Evolutionary conservation across 2,329 filamentous ascomycete species (phyloP), one percentile per base, ranked within the genome.

Genomic region (Hyphodiscus sp.): DNA sequence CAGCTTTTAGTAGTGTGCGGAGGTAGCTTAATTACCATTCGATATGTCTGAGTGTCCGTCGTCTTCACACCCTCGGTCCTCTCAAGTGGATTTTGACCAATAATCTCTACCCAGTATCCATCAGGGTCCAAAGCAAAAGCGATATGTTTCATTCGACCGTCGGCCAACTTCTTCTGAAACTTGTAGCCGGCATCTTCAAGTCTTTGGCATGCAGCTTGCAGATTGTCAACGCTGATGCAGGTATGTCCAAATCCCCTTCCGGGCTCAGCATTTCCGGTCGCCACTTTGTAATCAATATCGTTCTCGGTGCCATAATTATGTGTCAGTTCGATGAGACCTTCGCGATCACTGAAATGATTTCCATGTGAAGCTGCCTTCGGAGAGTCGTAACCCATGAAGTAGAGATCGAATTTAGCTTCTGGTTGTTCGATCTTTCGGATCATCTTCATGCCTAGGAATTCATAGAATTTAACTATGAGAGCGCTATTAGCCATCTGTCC

Each of bases 151-250:
- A 95, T 95, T 53, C 86, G 80, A 2, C 94, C 94, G 61, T 97
- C 92, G 0, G 83, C 83, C 53, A 97, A 76, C 73, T 89, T 95
- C 82, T 97, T 97, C 78, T 97, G 90, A 73, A 97, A 99, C 58
- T 80, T 81, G 74, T 96, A 96, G 0, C 91, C 91, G 7, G 87
- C 91, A 67, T 92, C 87, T 70, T 95, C 90, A 56, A 99, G 80
- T 53, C 91, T 81, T 75, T 91, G 76, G 76, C 94, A 97, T 1
- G 92, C 91, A 2, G 87, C 89, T 73, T 95, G 88, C 58, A 96
- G 86, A 69, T 89, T 84, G 72, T 91, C 87, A 48, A 91, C 87
- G 49, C 81, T 82, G 68, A 97, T 85, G 65, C 89, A 92, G 20
- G 91, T 82, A 70, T 97, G 92, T 52, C 67, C 67, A 47, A 69